Evolutionary conservation across 495 filamentous ascomycete species (phyloP).

Genomic region (Xylaria longipes): DNA sequence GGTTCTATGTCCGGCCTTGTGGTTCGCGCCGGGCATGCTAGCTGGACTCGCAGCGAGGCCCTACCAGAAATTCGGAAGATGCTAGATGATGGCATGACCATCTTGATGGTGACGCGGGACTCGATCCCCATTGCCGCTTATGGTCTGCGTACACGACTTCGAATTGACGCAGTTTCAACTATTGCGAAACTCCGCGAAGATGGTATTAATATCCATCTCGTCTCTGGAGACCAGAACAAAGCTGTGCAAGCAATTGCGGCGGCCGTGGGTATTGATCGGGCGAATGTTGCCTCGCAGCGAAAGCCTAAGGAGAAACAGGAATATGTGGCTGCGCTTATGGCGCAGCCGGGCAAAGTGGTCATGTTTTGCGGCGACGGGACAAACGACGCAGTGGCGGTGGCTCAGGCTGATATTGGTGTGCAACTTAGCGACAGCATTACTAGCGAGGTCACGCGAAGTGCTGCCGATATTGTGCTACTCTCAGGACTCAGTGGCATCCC

Average conservation of each 20-base stretch:
- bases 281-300: slow-evolving; percentile 57
- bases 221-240: slow-evolving; percentile 73
- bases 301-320: slow-evolving; percentile 67
- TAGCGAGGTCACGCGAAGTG: slow-evolving; percentile 69
- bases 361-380: slow-evolving; percentile 82
- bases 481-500: slow-evolving; percentile 64
- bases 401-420: slow-evolving; percentile 75
- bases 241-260: slow-evolving; percentile 63
- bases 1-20: slow-evolving; percentile 43
- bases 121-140: slow-evolving; percentile 59
- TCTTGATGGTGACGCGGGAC: slow-evolving; percentile 68
- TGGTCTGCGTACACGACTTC: slow-evolving; percentile 65
- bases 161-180: slow-evolving; percentile 59
- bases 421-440: slow-evolving; percentile 58
- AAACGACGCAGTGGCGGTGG: slow-evolving; percentile 79
- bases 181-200: slow-evolving; percentile 60
- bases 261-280: slow-evolving; percentile 57
- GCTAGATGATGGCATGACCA: slow-evolving; percentile 57
- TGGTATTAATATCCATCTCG: slow-evolving; percentile 64
- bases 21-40: slow-evolving; percentile 66
- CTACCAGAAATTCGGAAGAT: slow-evolving; percentile 51
- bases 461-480: slow-evolving; percentile 74
- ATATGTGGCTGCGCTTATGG: slow-evolving; percentile 60
- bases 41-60: slow-evolving; percentile 59
- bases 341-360: slow-evolving; percentile 44